Evolutionary conservation across 2,329 filamentous ascomycete genomes (phyloP), one percentile per base, ranked within the genome.

Genomic region (Sclerotinia subarctica): DNA sequence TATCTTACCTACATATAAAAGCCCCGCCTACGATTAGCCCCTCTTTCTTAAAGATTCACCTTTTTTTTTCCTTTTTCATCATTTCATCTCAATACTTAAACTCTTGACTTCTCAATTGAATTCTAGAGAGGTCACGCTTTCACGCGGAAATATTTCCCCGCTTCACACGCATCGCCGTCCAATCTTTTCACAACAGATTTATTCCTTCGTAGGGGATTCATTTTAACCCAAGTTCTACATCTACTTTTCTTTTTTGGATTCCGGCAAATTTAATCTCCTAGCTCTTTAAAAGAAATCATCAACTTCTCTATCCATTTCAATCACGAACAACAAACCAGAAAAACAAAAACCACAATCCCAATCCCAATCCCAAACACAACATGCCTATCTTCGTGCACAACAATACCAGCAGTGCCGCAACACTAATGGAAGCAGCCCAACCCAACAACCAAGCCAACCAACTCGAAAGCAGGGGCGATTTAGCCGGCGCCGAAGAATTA

Each of bases 371-470:
- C 15, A n/a, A 17, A 19, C 2, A 21, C 11, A 32, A 3, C 6
- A 60, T 60, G 57, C 7, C 10, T n/a, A 8, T 11, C 29, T 17
- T 46, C 5, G 7, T 3, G 0, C n/a, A 17, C 42, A 15, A 8
- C 10, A 21, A n/a, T 2, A 8, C 17, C 0, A 10, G 13, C 2
- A 38, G 6, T 3, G 7, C 10, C 26, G 29, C 19, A 15, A 19
- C 7, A 6, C 24, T 56, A 4, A 44, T 32, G 35, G 21, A 56
- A 17, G 51, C 63, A 24, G 6, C 2, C 6, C 8, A 46, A 2
- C 52, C 46, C 24, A 65, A 57, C 10, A 65, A 65, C 17, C 7
- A 53, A 13, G 63, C 52, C n/a, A 46, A 56, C 17, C 7, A 35
- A 21, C 63, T 65, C 2, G 51, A 24, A 17, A 21, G 21, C 3